Conservation (phyloP, 805 yeast species). For the Nakazawaea molendinolei region DNA sequence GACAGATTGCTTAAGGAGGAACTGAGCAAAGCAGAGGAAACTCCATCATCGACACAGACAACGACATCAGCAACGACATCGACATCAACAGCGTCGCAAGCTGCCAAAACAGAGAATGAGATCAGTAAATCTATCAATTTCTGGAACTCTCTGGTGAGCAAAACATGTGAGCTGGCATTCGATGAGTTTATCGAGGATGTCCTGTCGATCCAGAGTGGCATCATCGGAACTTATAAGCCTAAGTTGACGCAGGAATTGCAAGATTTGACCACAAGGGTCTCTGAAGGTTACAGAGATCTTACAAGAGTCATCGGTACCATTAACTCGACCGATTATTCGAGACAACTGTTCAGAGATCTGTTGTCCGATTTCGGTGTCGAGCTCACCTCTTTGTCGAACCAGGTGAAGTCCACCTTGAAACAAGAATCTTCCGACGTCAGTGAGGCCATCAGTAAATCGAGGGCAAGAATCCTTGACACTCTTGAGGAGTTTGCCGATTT, state of each 20-base stretch:
- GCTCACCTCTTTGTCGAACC: slow-evolving; percentile 25
- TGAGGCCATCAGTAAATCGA: slow-evolving; percentile 22
- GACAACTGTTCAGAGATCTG: slow-evolving; percentile 41
- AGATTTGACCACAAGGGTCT: slow-evolving; percentile 22
- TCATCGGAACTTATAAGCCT: slow-evolving; percentile 22
- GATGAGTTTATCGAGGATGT: slow-evolving; percentile 32
- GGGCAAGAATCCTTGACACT: slow-evolving; percentile 49
- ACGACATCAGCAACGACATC: slow-evolving; percentile 3
- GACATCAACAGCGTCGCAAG: slow-evolving; percentile 6
- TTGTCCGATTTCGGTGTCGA: slow-evolving; percentile 26
- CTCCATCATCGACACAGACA: not conserved
- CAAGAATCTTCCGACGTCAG: slow-evolving; percentile 26
- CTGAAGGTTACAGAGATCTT: slow-evolving; percentile 21
- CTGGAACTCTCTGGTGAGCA: slow-evolving; percentile 8
- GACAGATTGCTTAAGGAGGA: slow-evolving; percentile 9
- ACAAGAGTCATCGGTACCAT: slow-evolving; percentile 21
- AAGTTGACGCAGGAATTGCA: slow-evolving; percentile 28
- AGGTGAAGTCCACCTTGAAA: slow-evolving; percentile 25
- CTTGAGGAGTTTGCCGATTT: slow-evolving; percentile 72
- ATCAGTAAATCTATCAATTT: slow-evolving; percentile 9
- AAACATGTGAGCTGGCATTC: slow-evolving; percentile 21
- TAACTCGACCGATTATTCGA: slow-evolving; percentile 29
- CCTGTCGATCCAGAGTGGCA: slow-evolving; percentile 20
- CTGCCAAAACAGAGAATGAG: slow-evolving; percentile 8
- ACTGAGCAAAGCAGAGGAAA: not conserved